phyloP scores from a whole-genome alignment of 129 eudicot genomes.

The Flaveria brownii region DNA sequence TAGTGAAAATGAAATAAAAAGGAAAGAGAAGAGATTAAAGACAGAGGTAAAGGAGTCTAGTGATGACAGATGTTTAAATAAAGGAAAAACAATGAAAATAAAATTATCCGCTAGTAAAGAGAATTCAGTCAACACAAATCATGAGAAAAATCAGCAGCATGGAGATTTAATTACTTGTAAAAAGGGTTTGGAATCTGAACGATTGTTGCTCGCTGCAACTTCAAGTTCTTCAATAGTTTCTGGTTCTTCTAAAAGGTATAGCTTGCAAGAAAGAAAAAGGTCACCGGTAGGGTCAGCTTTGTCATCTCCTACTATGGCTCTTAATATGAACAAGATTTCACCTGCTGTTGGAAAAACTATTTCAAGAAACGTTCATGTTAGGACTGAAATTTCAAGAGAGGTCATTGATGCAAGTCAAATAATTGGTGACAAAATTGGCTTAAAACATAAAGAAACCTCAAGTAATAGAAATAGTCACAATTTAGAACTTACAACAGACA shows the following conservation, averaged over 20 bases:
- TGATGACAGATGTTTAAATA: constrained; percentile 19
- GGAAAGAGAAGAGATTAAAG: constrained; percentile 53
- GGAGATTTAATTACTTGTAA: constrained; percentile 29
- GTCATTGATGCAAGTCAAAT: constrained; percentile 35
- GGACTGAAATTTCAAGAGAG: constrained; percentile 37
- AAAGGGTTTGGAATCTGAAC: constrained; percentile 53
- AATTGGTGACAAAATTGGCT: constrained; percentile 35
- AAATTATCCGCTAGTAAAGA: constrained; percentile 37
- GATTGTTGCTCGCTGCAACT: constrained; percentile 48
- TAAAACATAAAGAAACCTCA: constrained; percentile 24
- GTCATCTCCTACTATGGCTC: constrained; percentile 59
- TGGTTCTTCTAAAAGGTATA: constrained; percentile 55
- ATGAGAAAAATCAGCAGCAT: constrained; percentile 45
- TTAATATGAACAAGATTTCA: constrained; percentile 33
- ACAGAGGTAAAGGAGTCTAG: constrained; percentile 39
- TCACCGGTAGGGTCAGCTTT: constrained; percentile 88
- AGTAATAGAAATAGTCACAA: constrained; percentile 15
- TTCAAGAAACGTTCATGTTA: constrained; percentile 38
- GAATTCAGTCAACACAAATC: constrained; percentile 29
- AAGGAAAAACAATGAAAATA: constrained; percentile 38
- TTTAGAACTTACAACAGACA: constrained; percentile 7
- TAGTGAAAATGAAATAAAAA: constrained; percentile 36
- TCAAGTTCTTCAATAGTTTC: constrained; percentile 90
- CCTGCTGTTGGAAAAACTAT: constrained; percentile 33
- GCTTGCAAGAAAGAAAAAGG: constrained; percentile 50